These are phyloP conservation scores for Pelargonium citronellum DNA, from an alignment of 441 rosid species.

Conservation along the genomic window DNA sequence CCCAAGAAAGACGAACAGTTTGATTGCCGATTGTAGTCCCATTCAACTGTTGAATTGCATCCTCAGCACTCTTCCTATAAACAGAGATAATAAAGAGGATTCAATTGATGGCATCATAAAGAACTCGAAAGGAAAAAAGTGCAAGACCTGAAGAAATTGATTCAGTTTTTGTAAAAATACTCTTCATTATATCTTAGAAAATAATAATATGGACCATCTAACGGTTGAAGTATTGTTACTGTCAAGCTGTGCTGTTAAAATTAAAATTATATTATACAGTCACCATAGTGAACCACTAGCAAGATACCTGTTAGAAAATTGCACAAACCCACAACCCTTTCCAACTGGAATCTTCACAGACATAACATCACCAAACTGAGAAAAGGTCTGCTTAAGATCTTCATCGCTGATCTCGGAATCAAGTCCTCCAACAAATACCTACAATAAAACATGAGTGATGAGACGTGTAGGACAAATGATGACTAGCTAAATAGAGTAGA, in stretches of 20 bases:
- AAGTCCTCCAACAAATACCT: conserved; percentile 93
- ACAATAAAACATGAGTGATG: conserved; percentile 23
- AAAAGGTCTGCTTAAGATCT: conserved; percentile 71
- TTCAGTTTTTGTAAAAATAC: not conserved
- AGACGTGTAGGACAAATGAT: conserved; percentile 13
- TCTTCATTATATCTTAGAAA: not conserved
- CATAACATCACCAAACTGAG: conserved; percentile 80
- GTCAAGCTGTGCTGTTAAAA: not conserved
- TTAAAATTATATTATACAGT: not conserved
- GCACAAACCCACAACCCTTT: conserved; percentile 93
- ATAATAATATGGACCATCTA: not conserved
- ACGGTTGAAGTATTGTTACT: not conserved
- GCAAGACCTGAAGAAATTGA: not conserved
- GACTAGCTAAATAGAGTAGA: conserved; percentile 10
- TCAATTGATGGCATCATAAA: not conserved
- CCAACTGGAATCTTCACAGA: conserved; percentile 89
- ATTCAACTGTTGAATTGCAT: conserved; percentile 63
- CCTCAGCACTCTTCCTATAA: conserved; percentile 78
- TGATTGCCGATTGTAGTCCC: conserved; percentile 81
- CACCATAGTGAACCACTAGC: conserved; percentile 1
- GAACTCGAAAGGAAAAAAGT: not conserved
- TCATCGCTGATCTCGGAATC: conserved; percentile 77
- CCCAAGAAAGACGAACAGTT: conserved; percentile 93
- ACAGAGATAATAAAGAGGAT: not conserved
- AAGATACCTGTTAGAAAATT: conserved; percentile 62